Evolutionary conservation across 345 rosid genomes (phyloP), one percentile per base, ranked within the genome.

Genomic region (Populus deltoides): DNA sequence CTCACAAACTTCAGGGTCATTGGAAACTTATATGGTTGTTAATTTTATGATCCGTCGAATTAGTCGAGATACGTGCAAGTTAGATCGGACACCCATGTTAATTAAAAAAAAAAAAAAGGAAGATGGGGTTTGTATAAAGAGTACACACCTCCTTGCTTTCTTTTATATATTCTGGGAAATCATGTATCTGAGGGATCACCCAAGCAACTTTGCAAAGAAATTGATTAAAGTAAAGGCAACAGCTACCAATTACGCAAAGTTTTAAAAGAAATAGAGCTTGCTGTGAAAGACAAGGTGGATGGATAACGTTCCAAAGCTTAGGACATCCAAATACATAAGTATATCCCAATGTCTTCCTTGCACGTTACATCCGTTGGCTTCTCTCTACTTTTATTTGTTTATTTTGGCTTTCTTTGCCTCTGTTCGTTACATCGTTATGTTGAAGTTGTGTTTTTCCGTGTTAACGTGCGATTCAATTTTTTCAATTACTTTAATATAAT

Each of bases 51-150:
- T 0, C 3, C 3, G 3, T 31, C 2, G 0, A 0, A 31, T 31
- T 31, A 31, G 2, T 31, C 3, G 3, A 31, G 3, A 2, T 2
- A 31, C 0, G 0, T 2, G 0, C 0, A 29, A 29, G 2, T 0
- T 29, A 29, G 0, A 0, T 2, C 2, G 31, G 31, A 29, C 2
- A 29, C 31, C 31, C 3, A 29, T 29, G 3, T 2, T 29, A 29
- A 29, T 29, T 29, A 29, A 29, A 29, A 29, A 31, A 31, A 31
- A 31, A 1, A 29, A 25, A 25, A 25, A 25, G 1, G 27, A 27
- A n/a, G n/a, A n/a, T 29, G 31, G 2, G 33, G 33, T 2, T 31
- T 31, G 0, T 31, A 31, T 31, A 31, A 31, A 31, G 31, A 31
- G 31, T 31, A 31, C 0, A 31, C 31, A 31, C 31, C 31, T 31